These are phyloP conservation scores for Puccinia sorghi DNA, from an alignment of 1,284 basidiomycete genomes.

Conservation along the genomic window DNA sequence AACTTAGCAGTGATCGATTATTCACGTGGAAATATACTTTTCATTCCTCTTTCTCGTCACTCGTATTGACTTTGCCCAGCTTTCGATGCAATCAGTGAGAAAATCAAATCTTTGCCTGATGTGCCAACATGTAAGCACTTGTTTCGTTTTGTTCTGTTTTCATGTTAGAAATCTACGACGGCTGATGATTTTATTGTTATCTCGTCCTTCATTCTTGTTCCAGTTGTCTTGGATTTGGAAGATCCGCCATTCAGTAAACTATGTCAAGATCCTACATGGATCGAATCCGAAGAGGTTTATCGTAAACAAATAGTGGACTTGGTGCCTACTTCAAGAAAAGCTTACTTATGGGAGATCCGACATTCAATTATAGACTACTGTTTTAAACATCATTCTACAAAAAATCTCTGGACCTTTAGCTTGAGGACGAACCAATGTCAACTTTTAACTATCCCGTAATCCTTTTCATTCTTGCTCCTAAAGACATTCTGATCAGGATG, in stretches of 20 bases:
- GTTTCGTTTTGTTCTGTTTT: neutral
- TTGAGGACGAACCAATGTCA: slow-evolving; percentile 43
- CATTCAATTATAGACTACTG: slow-evolving; percentile 29
- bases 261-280: slow-evolving; percentile 26
- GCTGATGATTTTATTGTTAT: neutral
- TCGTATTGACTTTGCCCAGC: slow-evolving; percentile 17
- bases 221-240: slow-evolving; percentile 45
- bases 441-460: slow-evolving; percentile 27
- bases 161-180: neutral
- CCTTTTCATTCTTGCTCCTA: neutral
- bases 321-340: slow-evolving; percentile 38
- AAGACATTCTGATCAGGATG: too few species aligned
- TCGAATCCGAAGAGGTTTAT: slow-evolving; percentile 46
- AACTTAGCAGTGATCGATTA: neutral
- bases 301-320: slow-evolving; percentile 42
- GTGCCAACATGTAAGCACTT: slow-evolving; percentile 38
- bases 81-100: slow-evolving; percentile 39
- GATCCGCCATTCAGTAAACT: slow-evolving; percentile 32
- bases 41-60: slow-evolving; percentile 3
- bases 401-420: slow-evolving; percentile 36
- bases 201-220: slow-evolving; percentile 3
- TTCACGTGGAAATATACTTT: neutral
- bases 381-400: slow-evolving; percentile 15
- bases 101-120: slow-evolving; percentile 36
- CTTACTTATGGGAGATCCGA: slow-evolving; percentile 37